Evolutionary conservation across 2,329 filamentous ascomycete genomes (phyloP).

Genomic region (Drechmeria coniospora): DNA sequence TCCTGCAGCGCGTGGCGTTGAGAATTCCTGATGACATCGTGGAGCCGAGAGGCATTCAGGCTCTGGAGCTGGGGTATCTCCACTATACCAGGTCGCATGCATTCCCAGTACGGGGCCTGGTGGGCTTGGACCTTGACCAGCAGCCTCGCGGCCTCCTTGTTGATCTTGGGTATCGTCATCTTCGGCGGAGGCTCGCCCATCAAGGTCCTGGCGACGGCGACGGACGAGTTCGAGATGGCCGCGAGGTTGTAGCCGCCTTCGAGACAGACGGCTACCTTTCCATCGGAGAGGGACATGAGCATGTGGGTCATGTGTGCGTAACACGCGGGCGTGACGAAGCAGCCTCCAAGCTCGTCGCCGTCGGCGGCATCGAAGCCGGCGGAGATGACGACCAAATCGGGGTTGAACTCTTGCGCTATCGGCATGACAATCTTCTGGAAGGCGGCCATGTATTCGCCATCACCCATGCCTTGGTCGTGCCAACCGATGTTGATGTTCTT

Average conservation of each 20-base stretch:
- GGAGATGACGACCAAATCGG: slow-evolving; percentile 87
- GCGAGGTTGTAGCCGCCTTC: slow-evolving; percentile 92
- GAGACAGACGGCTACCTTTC: slow-evolving; percentile 81
- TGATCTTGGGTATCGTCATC: slow-evolving; percentile 40
- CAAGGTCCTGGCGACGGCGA: slow-evolving; percentile 79
- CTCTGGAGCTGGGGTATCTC: slow-evolving; percentile 34
- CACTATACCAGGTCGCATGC: slow-evolving; percentile 57
- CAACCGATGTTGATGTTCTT: slow-evolving; percentile 54
- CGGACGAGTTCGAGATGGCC: slow-evolving; percentile 82
- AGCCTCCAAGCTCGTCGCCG: slow-evolving; percentile 83
- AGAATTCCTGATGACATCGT: slow-evolving; percentile 65
- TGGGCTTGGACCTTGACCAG: slow-evolving; percentile 43
- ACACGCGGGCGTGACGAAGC: slow-evolving; percentile 77
- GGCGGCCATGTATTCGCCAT: slow-evolving; percentile 91
- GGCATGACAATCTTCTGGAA: slow-evolving; percentile 97
- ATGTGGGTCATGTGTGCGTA: slow-evolving; percentile 99
- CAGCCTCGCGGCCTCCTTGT: slow-evolving; percentile 38
- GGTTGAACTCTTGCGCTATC: slow-evolving; percentile 82
- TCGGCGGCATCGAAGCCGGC: slow-evolving; percentile 92
- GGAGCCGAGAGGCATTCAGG: slow-evolving; percentile 47
- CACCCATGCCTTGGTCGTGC: slow-evolving; percentile 69
- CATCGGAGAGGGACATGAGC: slow-evolving; percentile 86
- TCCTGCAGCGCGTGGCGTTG: slow-evolving; percentile 59
- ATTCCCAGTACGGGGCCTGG: slow-evolving; percentile 69
- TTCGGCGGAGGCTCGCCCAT: slow-evolving; percentile 82